phyloP scores from a whole-genome alignment of 164 flowering plant species.

The Saururus chinensis region DNA sequence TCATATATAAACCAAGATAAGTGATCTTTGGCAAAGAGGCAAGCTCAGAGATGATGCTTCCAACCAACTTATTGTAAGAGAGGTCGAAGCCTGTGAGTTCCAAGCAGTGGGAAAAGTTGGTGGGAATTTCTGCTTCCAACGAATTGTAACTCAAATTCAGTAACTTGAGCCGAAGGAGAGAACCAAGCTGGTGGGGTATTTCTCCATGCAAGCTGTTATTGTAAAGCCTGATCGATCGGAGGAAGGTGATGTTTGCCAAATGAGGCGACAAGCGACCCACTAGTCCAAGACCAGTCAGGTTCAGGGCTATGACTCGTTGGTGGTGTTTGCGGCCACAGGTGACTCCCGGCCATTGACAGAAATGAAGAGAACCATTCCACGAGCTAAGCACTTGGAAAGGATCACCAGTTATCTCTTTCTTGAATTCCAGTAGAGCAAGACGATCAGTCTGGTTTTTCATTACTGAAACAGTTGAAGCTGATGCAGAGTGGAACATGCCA shows the following conservation, averaged over 20 bases:
- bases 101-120: slow-evolving; percentile 3
- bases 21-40: background rate
- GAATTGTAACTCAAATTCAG: background rate
- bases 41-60: slow-evolving; percentile 7
- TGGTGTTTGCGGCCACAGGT: background rate
- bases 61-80: background rate
- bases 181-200: slow-evolving; percentile 6
- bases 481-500: no score
- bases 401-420: background rate
- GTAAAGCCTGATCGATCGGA: background rate
- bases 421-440: background rate
- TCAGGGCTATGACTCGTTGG: background rate
- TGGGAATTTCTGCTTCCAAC: slow-evolving; percentile 2
- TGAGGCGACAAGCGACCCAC: slow-evolving; percentile 4
- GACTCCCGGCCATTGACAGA: slow-evolving; percentile 1
- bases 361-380: background rate
- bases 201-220: slow-evolving; percentile 8
- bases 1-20: background rate
- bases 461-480: no score
- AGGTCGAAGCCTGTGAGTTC: background rate
- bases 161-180: background rate
- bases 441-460: background rate
- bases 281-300: background rate
- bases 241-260: slow-evolving; percentile 9
- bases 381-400: background rate